phyloP scores from a whole-genome alignment of 495 filamentous ascomycete species.

The Penicillium canariense region DNA sequence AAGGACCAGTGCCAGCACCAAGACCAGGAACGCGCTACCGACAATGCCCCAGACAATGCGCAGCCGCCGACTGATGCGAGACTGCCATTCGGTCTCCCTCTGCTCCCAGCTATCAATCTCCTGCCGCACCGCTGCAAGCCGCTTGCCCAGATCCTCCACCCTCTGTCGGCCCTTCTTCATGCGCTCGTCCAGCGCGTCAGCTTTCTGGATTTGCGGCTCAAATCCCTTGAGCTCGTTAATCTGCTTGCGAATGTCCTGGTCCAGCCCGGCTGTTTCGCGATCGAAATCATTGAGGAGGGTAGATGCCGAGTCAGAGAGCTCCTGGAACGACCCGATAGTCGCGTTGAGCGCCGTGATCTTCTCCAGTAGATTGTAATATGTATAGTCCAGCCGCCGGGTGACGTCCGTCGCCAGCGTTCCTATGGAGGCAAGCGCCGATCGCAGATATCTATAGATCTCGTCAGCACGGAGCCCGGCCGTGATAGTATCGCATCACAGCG shows the following conservation, averaged over 20 bases:
- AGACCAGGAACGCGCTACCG: constrained; percentile 28
- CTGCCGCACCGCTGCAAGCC: constrained; percentile 62
- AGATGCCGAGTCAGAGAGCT: constrained; percentile 62
- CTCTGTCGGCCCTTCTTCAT: constrained; percentile 61
- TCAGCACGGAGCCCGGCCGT: constrained; percentile 1
- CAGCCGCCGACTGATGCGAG: constrained; percentile 59
- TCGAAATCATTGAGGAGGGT: constrained; percentile 62
- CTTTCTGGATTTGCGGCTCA: constrained; percentile 64
- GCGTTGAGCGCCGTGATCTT: constrained; percentile 67
- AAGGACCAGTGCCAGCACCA: constrained; percentile 45
- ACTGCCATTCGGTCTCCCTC: constrained; percentile 70
- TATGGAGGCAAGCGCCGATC: constrained; percentile 36
- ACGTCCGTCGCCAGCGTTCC: constrained; percentile 50
- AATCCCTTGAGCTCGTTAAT: constrained; percentile 66
- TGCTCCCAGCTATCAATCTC: constrained; percentile 71
- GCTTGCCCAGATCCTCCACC: constrained; percentile 60
- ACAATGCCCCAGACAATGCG: constrained; percentile 61
- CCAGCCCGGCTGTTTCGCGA: constrained; percentile 56
- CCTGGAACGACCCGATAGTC: constrained; percentile 65
- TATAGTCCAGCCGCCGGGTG: constrained; percentile 76
- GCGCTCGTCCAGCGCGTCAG: constrained; percentile 63
- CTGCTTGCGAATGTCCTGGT: constrained; percentile 61
- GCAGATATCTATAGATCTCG: constrained; percentile 31
- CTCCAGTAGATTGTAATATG: constrained; percentile 80
- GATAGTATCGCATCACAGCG: neutral